A percentile compares a stretch with the other conserved stretches of the same genome.
phyloP scores from a whole-genome alignment of 2,329 filamentous ascomycete genomes.

The Lizonia empirigonia region DNA sequence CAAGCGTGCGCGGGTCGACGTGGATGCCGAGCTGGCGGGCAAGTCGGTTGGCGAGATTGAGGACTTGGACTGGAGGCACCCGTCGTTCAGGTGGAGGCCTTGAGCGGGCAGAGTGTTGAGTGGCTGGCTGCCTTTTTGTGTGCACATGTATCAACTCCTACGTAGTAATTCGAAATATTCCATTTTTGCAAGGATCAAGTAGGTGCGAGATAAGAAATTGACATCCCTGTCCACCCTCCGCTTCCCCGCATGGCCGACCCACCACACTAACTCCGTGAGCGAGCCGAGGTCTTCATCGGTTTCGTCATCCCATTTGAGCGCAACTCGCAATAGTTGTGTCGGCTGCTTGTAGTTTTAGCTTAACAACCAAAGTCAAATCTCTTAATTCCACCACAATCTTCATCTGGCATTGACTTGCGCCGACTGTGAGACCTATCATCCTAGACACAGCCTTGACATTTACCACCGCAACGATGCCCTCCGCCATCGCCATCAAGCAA shows the following conservation, averaged over 20 bases:
- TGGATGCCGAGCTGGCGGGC: slow-evolving; percentile 62
- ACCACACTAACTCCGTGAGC: neutral
- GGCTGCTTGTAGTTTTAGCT: neutral
- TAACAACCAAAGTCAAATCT: neutral
- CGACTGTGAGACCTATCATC: neutral
- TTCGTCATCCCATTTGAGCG: slow-evolving; percentile 4
- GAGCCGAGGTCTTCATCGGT: slow-evolving; percentile 11
- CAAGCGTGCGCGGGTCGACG: slow-evolving; percentile 59
- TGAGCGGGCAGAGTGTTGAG: slow-evolving; percentile 18
- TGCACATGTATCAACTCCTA: neutral
- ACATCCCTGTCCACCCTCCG: neutral
- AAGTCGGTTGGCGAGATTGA: slow-evolving; percentile 44
- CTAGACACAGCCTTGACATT: neutral
- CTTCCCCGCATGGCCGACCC: slow-evolving; percentile 10
- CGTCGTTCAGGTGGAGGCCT: slow-evolving; percentile 66
- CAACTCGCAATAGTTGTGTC: slow-evolving; percentile 1
- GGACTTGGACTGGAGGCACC: slow-evolving; percentile 57
- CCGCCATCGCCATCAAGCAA: slow-evolving; percentile 68
- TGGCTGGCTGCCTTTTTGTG: too few species aligned
- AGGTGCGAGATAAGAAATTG: neutral
- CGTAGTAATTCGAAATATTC: neutral
- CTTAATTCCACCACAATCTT: neutral
- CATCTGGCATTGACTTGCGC: too few species aligned
- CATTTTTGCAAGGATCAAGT: neutral
- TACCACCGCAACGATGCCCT: slow-evolving; percentile 50